Evolutionary conservation across 2,329 filamentous ascomycete genomes (phyloP).

Genomic region (Aspergillus sp.): DNA sequence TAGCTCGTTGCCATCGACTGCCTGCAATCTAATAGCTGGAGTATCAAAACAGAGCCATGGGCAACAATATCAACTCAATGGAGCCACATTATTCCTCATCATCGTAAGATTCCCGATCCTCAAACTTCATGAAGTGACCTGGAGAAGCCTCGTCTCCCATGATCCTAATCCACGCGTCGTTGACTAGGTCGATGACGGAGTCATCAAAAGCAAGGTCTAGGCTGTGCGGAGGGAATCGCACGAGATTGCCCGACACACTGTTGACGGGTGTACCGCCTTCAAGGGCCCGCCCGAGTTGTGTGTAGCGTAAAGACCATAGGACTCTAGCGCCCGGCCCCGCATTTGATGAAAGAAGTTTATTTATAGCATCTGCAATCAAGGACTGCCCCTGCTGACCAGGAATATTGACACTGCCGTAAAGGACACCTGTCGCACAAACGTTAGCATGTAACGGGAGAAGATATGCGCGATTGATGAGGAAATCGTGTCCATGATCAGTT

Average conservation of each 20-base stretch:
- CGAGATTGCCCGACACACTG: conserved; percentile 47
- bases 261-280: conserved; percentile 17
- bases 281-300: conserved; percentile 45
- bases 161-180: conserved; percentile 70
- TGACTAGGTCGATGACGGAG: conserved; percentile 66
- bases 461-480: conserved; percentile 25
- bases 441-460: conserved; percentile 40
- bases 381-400: conserved; percentile 43
- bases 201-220: conserved; percentile 78
- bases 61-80: background rate
- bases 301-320: conserved; percentile 60
- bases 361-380: conserved; percentile 44
- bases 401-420: conserved; percentile 58
- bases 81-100: conserved; percentile 51
- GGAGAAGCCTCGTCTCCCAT: conserved; percentile 56
- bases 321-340: conserved; percentile 40
- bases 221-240: conserved; percentile 63
- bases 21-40: conserved; percentile 10
- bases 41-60: background rate
- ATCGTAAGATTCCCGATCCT: conserved; percentile 68
- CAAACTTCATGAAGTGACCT: conserved; percentile 74
- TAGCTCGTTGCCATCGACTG: background rate
- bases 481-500: conserved; percentile 68
- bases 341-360: conserved; percentile 46
- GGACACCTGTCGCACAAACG: conserved; percentile 53